Conservation (phyloP, 116 monocot species). For the Cymodocea nodosa region DNA sequence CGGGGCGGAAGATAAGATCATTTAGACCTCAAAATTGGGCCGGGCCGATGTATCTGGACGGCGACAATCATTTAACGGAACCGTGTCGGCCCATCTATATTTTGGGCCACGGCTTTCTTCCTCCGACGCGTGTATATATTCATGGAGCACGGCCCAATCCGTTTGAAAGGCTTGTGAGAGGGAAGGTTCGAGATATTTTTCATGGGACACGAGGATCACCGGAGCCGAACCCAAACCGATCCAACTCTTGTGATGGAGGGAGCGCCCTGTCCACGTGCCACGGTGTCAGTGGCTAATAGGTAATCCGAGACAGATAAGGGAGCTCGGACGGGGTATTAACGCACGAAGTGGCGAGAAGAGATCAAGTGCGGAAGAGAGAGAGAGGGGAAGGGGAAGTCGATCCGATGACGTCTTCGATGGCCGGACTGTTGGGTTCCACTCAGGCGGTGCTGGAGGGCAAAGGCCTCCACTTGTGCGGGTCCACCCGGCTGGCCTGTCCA, state of each 20-base stretch:
- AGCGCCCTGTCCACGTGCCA: conserved; percentile 1
- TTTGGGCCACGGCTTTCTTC: no score
- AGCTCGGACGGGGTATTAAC: not conserved
- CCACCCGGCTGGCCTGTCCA: conserved; percentile 12
- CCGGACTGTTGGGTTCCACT: conserved; percentile 44
- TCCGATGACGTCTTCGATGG: conserved; percentile 55
- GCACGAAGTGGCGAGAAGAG: not conserved
- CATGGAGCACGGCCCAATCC: no score
- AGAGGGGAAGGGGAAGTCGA: conserved; percentile 32
- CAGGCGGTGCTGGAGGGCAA: conserved; percentile 49
- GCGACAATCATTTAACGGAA: no score
- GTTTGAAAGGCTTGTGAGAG: no score
- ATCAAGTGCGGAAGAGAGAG: not conserved
- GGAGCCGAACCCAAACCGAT: not conserved
- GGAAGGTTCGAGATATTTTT: no score
- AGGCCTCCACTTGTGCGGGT: conserved; percentile 31
- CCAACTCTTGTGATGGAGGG: not conserved
- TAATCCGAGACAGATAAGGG: conserved; percentile 12
- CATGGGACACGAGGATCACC: no score
- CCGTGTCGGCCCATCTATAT: no score
- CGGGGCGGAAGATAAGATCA: no score
- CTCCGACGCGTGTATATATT: no score
- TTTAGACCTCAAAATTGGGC: no score
- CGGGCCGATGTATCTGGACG: no score
- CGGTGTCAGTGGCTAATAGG: not conserved